phyloP scores from a whole-genome alignment of 495 filamentous ascomycete genomes.

The Glutinoglossum americanum region DNA sequence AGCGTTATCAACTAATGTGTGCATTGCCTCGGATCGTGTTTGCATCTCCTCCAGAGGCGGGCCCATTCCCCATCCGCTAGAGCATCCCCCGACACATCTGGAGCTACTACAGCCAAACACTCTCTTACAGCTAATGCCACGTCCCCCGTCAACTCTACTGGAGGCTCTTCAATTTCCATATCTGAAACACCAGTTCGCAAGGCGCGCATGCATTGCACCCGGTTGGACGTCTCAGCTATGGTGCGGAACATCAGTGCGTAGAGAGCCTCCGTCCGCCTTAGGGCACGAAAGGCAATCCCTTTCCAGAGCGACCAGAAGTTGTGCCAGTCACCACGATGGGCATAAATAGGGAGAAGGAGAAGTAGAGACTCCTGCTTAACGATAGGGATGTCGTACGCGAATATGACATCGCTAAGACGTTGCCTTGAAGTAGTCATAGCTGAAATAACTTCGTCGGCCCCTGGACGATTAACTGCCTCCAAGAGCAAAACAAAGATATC shows the following conservation, averaged over 20 bases:
- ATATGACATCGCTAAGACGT: conserved; percentile 12
- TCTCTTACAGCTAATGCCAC: conserved; percentile 22
- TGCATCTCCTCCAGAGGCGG: conserved; percentile 6
- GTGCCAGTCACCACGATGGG: conserved; percentile 23
- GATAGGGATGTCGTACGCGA: conserved; percentile 21
- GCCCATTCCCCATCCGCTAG: conserved; percentile 7
- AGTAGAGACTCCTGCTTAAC: conserved; percentile 25
- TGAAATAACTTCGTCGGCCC: neutral
- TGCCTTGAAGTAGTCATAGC: neutral
- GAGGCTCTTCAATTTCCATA: conserved; percentile 35
- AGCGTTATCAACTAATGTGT: neutral
- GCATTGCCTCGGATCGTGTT: neutral
- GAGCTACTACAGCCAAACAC: conserved; percentile 32
- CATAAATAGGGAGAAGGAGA: conserved; percentile 25
- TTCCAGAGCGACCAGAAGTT: conserved; percentile 42
- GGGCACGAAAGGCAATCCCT: conserved; percentile 25
- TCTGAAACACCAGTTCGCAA: conserved; percentile 30
- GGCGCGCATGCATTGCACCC: conserved; percentile 24
- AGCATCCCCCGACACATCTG: conserved; percentile 15
- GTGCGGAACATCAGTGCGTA: conserved; percentile 34
- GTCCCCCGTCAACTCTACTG: conserved; percentile 22
- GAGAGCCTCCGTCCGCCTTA: conserved; percentile 27
- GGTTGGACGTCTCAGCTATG: conserved; percentile 26
- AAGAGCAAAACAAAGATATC: conserved; percentile 24
- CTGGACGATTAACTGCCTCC: conserved; percentile 8